phyloP scores from a whole-genome alignment of 2,329 filamentous ascomycete genomes.

The Colletotrichum chrysophilum region DNA sequence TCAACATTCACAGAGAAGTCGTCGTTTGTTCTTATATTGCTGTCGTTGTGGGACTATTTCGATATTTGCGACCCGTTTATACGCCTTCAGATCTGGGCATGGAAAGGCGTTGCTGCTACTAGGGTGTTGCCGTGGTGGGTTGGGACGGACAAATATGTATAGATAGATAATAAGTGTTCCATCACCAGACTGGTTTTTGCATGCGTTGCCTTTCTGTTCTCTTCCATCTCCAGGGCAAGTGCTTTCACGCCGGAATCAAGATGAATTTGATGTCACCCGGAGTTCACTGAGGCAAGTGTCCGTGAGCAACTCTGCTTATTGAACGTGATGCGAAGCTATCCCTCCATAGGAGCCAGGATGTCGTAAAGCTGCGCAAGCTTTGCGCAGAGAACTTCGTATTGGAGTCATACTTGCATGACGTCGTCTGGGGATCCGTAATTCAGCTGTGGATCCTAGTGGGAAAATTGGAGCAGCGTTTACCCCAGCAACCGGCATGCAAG shows the following conservation, averaged over 20 bases:
- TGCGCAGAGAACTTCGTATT: neutral
- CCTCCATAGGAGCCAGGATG: neutral
- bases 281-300: neutral
- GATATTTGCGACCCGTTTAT: neutral
- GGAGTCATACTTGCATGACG: conserved; percentile 19
- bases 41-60: neutral
- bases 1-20: neutral
- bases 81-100: neutral
- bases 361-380: neutral
- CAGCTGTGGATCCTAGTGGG: neutral
- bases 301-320: neutral
- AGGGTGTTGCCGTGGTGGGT: neutral
- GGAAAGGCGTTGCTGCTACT: neutral
- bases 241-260: neutral
- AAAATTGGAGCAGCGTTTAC: conserved; percentile 13
- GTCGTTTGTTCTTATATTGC: neutral
- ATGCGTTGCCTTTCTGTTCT: neutral
- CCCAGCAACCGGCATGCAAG: conserved; percentile 11
- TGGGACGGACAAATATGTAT: neutral
- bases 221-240: neutral
- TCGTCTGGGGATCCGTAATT: conserved; percentile 17
- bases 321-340: neutral
- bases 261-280: neutral
- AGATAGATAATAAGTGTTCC: neutral
- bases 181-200: neutral